phyloP scores from a whole-genome alignment of 306 rosid genomes.

The Vachellia collinsii region DNA sequence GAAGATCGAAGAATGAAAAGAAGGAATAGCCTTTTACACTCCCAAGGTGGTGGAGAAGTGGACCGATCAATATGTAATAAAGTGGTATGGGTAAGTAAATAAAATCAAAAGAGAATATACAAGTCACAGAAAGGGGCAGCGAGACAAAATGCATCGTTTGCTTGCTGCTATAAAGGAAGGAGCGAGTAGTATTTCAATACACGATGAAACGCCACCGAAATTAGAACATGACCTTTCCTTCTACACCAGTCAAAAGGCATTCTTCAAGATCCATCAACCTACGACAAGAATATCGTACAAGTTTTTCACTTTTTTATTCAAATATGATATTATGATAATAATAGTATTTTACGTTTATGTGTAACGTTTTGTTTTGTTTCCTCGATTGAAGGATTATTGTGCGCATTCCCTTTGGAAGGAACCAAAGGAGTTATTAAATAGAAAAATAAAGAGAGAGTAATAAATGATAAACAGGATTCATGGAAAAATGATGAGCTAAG shows the following conservation, averaged over 20 bases:
- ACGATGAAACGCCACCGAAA: slow-evolving; percentile 13
- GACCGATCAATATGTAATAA: background rate
- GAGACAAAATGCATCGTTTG: slow-evolving; percentile 12
- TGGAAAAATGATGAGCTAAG: background rate
- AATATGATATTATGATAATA: background rate
- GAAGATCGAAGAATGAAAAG: slow-evolving; percentile 19
- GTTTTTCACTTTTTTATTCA: background rate
- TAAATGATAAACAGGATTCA: too few relatives aligned
- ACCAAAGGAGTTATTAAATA: background rate
- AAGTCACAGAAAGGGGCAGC: background rate
- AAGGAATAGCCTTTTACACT: slow-evolving; percentile 33
- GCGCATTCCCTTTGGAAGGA: background rate
- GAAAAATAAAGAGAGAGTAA: background rate
- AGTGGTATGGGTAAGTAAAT: background rate
- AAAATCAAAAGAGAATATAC: background rate
- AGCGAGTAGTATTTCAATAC: background rate
- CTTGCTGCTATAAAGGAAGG: background rate
- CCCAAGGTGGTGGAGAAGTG: slow-evolving; percentile 40
- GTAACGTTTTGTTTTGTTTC: background rate
- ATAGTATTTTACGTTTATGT: background rate
- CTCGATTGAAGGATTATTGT: background rate
- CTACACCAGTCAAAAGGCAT: slow-evolving; percentile 28
- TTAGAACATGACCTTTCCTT: slow-evolving; percentile 12
- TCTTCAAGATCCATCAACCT: background rate
- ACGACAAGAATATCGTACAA: background rate